Conservation (phyloP, 768 basidiomycete species). For the Strobilomyces confusus region DNA sequence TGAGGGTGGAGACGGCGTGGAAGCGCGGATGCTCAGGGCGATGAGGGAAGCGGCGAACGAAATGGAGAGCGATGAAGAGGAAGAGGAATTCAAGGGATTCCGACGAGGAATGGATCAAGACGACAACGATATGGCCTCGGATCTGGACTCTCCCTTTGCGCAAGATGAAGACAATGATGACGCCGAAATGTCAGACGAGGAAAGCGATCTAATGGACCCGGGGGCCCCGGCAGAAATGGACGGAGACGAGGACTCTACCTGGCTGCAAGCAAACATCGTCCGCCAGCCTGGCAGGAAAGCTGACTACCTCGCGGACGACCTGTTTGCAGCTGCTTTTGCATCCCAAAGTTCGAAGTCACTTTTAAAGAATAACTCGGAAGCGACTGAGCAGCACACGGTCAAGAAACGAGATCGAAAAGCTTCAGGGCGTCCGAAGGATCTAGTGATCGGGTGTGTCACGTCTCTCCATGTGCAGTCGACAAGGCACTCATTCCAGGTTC, state of each 20-base stretch:
- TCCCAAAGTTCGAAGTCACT: conserved; percentile 23
- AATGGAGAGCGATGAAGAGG: conserved; percentile 12
- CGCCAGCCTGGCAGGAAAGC: conserved; percentile 30
- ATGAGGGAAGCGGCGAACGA: conserved; percentile 30
- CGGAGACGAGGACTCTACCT: conserved; percentile 4
- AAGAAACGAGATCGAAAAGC: conserved; percentile 33
- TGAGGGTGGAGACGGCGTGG: conserved; percentile 23
- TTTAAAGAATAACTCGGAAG: conserved; percentile 19
- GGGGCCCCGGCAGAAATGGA: conserved; percentile 16
- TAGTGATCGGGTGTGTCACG: conserved; percentile 48
- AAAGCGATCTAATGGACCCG: conserved; percentile 7
- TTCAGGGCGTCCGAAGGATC: conserved; percentile 41
- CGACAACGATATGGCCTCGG: conserved; percentile 8
- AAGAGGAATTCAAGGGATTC: conserved; percentile 20
- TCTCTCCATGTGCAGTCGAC: neutral
- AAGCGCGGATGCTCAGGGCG: conserved; percentile 25
- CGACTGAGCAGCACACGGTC: conserved; percentile 20
- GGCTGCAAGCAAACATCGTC: neutral
- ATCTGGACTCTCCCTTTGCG: conserved; percentile 12
- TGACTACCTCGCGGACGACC: conserved; percentile 61
- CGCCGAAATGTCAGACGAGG: conserved; percentile 9
- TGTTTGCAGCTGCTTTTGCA: conserved; percentile 56
- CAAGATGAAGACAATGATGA: conserved; percentile 16
- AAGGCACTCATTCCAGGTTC: conserved; percentile 4
- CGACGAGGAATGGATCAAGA: conserved; percentile 8